A percentile compares a stretch with the other conserved stretches of the same genome.
phyloP scores from a whole-genome alignment of 176 grass and related monocot species.

The Paspalum vaginatum region DNA sequence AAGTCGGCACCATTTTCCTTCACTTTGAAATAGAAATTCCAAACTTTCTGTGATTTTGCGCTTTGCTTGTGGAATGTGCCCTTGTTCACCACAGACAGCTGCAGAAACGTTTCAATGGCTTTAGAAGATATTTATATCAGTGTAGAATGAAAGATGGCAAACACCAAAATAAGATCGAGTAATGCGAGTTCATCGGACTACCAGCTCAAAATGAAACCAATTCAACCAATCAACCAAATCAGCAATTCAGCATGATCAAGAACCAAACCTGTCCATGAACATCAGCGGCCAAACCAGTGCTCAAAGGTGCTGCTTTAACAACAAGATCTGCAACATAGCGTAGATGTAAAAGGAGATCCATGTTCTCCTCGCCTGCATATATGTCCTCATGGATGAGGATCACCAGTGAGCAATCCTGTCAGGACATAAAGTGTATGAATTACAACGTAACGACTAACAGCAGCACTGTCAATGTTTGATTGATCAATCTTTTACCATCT shows the following conservation, averaged over 20 bases:
- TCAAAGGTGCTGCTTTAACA: slow-evolving; percentile 69
- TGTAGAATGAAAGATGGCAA: neutral
- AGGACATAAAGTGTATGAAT: slow-evolving; percentile 22
- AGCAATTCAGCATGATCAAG: neutral
- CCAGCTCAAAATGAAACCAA: slow-evolving; percentile 21
- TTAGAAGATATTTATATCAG: slow-evolving; percentile 19
- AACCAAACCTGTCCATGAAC: slow-evolving; percentile 86
- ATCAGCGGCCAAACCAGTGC: slow-evolving; percentile 84
- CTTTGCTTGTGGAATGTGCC: slow-evolving; percentile 32
- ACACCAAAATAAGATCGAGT: neutral
- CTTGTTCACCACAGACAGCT: slow-evolving; percentile 78
- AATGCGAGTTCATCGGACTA: neutral
- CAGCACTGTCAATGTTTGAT: neutral
- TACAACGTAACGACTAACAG: neutral
- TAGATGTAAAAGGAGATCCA: slow-evolving; percentile 64
- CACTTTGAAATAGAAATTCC: slow-evolving; percentile 86
- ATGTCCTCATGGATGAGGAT: slow-evolving; percentile 86
- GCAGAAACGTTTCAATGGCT: slow-evolving; percentile 32
- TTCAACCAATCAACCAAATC: slow-evolving; percentile 1
- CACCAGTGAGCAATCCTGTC: slow-evolving; percentile 73
- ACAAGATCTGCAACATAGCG: slow-evolving; percentile 66
- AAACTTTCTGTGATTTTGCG: slow-evolving; percentile 50
- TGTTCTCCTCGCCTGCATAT: slow-evolving; percentile 66
- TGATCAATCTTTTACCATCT: slow-evolving; percentile 57
- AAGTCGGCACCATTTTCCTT: slow-evolving; percentile 78